Conservation (phyloP, 139 green algal species). For the Dunaliella primolecta region DNA sequence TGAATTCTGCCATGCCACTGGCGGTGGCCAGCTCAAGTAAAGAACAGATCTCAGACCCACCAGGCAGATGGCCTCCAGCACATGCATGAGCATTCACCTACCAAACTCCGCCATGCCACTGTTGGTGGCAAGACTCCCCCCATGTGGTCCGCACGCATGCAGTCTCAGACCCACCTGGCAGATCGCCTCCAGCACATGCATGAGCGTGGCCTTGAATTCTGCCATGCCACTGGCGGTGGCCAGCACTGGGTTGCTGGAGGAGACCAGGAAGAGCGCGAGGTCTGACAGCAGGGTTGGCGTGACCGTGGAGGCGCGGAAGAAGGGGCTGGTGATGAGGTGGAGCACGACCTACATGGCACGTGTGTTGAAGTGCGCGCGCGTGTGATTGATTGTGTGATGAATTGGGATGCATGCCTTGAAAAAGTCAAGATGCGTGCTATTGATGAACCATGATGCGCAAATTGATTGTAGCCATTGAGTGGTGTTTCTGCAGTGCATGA, state of each 20-base stretch:
- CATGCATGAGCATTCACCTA: too few species aligned
- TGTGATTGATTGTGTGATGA: slow-evolving; percentile 18
- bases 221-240: slow-evolving; percentile 17
- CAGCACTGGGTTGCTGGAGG: slow-evolving; percentile 21
- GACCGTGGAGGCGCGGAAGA: slow-evolving; percentile 49
- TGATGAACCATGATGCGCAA: too few species aligned
- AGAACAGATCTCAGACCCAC: too few species aligned
- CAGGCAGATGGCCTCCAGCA: too few species aligned
- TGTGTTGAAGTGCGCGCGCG: not conserved
- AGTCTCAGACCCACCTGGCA: slow-evolving; percentile 43
- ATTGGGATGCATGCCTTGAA: too few species aligned
- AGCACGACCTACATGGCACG: slow-evolving; percentile 44
- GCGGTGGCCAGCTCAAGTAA: too few species aligned
- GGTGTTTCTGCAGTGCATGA: too few species aligned
- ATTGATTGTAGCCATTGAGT: too few species aligned
- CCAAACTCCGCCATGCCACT: too few species aligned
- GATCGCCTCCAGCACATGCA: slow-evolving; percentile 71
- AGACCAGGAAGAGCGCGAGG: slow-evolving; percentile 47
- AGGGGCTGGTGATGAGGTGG: slow-evolving; percentile 58
- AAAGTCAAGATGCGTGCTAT: too few species aligned
- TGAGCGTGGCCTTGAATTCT: slow-evolving; percentile 64
- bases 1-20: slow-evolving; percentile 57
- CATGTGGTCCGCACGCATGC: too few species aligned
- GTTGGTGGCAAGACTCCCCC: too few species aligned
- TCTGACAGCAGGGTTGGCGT: slow-evolving; percentile 48